phyloP scores from a whole-genome alignment of 352 stramenopile genomes.

The Pythium oligandrum region DNA sequence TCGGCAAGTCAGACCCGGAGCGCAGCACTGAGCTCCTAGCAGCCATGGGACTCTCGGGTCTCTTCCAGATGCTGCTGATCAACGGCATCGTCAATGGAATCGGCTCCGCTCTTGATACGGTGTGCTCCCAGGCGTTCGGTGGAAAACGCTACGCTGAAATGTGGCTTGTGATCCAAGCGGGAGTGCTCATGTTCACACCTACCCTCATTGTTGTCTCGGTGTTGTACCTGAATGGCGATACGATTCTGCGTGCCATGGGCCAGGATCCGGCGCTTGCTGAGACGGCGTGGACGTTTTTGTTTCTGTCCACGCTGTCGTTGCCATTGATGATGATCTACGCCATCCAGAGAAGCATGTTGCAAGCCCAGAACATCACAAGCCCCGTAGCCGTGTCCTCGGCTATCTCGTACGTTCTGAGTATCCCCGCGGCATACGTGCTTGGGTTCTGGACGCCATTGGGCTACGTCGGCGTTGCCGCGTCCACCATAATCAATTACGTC shows the following conservation, averaged over 20 bases:
- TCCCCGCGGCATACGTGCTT: constrained; percentile 23
- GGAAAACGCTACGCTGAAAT: constrained; percentile 23
- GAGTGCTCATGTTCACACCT: constrained; percentile 16
- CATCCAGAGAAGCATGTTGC: constrained; percentile 25
- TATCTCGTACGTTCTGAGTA: constrained; percentile 11
- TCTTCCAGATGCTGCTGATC: constrained; percentile 11
- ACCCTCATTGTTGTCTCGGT: constrained; percentile 5
- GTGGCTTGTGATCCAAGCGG: constrained; percentile 28
- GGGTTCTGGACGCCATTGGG: constrained; percentile 34
- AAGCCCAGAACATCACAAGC: constrained; percentile 29
- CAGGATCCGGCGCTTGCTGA: constrained; percentile 28
- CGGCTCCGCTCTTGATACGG: constrained; percentile 23
- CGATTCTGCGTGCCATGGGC: constrained; percentile 19
- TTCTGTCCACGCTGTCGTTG: constrained; percentile 18
- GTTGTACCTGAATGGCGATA: constrained; percentile 9
- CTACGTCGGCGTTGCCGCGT: constrained; percentile 31
- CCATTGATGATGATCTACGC: constrained; percentile 24
- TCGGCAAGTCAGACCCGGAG: not conserved
- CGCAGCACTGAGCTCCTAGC: constrained; percentile 10
- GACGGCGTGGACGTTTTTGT: constrained; percentile 27
- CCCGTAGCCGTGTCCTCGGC: constrained; percentile 19
- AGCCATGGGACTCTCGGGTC: not conserved
- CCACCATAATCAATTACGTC: constrained; percentile 27
- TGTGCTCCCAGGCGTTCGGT: constrained; percentile 28
- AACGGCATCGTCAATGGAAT: constrained; percentile 21